phyloP scores from a whole-genome alignment of 805 yeast genomes.

The Hanseniaspora jakobsenii region DNA sequence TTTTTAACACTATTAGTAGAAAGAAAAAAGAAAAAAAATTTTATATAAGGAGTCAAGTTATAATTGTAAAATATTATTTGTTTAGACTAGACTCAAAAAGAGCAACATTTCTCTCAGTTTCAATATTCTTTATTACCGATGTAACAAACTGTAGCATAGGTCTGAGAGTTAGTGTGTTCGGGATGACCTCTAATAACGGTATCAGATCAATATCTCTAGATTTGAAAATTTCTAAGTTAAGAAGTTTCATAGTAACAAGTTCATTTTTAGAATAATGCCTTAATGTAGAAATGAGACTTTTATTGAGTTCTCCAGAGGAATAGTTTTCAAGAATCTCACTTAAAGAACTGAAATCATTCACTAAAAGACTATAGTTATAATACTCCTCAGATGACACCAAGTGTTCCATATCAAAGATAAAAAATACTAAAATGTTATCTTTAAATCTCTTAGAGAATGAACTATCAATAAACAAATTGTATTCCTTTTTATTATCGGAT shows the following conservation, averaged over 20 bases:
- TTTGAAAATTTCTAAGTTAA: not conserved
- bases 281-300: not conserved
- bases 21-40: no score
- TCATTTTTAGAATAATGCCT: not conserved
- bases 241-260: not conserved
- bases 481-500: not conserved
- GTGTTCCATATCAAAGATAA: not conserved
- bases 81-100: no score
- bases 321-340: not conserved
- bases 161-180: not conserved
- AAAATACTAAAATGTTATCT: not conserved
- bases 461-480: not conserved
- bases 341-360: conserved; percentile 9
- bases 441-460: not conserved
- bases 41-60: no score
- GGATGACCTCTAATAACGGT: not conserved
- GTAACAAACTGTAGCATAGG: not conserved
- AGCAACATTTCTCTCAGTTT: not conserved
- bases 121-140: not conserved
- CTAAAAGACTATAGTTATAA: not conserved
- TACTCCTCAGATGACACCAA: not conserved
- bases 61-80: no score
- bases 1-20: no score
- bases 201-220: no score
- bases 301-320: not conserved